Conservation (phyloP, 306 rosid genomes). For the Mucuna pruriens region DNA sequence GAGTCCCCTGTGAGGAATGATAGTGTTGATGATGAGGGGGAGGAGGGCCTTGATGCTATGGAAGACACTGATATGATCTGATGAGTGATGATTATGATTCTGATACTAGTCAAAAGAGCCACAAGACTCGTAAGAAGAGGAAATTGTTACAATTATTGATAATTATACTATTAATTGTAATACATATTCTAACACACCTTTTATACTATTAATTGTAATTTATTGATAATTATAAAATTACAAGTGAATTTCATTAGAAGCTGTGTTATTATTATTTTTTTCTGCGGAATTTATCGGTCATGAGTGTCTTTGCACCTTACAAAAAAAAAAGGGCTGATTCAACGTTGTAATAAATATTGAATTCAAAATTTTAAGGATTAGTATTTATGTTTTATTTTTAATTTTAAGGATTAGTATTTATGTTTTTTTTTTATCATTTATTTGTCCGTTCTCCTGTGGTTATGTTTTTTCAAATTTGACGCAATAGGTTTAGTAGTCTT, state of each 20-base stretch:
- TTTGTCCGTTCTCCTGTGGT: neutral
- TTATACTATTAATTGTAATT: no score
- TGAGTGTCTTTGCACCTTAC: no score
- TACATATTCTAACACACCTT: no score
- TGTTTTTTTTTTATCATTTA: neutral
- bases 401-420: neutral
- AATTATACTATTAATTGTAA: no score
- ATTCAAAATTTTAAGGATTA: neutral
- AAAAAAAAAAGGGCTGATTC: neutral
- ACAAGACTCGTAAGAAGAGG: conserved; percentile 57
- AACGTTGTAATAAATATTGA: neutral
- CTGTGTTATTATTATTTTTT: no score
- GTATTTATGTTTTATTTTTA: no score
- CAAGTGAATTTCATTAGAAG: no score
- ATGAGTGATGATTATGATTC: conserved; percentile 69
- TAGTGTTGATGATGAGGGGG: conserved; percentile 30
- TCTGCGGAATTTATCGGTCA: no score
- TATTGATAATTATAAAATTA: no score
- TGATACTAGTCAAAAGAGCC: conserved; percentile 67
- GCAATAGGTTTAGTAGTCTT: neutral
- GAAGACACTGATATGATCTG: conserved; percentile 65
- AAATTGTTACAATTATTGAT: no score
- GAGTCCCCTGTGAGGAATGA: conserved; percentile 39
- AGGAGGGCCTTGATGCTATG: conserved; percentile 45
- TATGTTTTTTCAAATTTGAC: neutral